Percentiles rank a stretch among this genome's conserved stretches.
phyloP scores from a whole-genome alignment of 306 rosid genomes.

The Calophaca sinica region DNA sequence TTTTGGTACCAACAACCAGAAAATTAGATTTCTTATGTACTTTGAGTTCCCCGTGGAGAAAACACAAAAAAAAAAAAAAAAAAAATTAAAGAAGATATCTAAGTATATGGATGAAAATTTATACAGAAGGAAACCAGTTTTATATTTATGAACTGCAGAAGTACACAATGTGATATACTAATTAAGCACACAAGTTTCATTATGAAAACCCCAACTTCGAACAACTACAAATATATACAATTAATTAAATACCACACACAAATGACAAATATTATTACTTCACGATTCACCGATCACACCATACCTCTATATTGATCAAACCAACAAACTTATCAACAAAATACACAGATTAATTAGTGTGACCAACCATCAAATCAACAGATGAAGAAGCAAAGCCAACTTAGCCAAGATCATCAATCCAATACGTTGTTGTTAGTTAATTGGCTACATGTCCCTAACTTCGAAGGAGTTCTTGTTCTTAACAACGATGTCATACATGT shows the following conservation, averaged over 20 bases:
- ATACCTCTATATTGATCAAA: background rate
- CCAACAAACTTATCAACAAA: slow-evolving; percentile 28
- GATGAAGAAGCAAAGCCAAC: background rate
- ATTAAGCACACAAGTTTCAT: too few species aligned
- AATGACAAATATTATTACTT: background rate
- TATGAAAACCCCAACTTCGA: background rate
- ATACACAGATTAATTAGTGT: slow-evolving; percentile 20
- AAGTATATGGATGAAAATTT: background rate
- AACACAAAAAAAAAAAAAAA: too few species aligned
- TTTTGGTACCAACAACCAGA: background rate
- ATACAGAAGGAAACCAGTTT: background rate
- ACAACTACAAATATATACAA: background rate
- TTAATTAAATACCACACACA: background rate
- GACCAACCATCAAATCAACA: slow-evolving; percentile 28
- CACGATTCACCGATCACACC: background rate
- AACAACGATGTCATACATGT: slow-evolving; percentile 95
- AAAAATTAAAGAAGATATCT: background rate
- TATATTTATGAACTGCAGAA: background rate
- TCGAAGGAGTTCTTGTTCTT: slow-evolving; percentile 81
- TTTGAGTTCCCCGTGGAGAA: too few species aligned
- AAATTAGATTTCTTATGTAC: slow-evolving; percentile 9
- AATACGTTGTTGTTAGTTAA: background rate
- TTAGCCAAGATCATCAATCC: background rate
- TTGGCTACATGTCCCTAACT: slow-evolving; percentile 70
- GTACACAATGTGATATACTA: too few species aligned